Conservation (phyloP, 2,329 filamentous ascomycete species). For the Penicillium sp. region DNA sequence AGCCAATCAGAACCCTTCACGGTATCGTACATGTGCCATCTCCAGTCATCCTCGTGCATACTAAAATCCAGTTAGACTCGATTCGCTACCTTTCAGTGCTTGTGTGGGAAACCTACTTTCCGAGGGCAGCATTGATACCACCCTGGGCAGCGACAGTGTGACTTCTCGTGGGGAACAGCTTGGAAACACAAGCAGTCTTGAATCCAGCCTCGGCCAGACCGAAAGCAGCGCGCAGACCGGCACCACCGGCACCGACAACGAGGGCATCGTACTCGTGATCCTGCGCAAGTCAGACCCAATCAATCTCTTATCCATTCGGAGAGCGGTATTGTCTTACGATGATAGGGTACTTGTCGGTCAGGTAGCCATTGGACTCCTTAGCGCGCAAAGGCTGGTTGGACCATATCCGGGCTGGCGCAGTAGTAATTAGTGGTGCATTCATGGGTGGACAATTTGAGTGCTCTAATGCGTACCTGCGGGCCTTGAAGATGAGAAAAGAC, state of each 20-base stretch:
- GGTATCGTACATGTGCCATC: conserved; percentile 99
- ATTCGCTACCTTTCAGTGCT: conserved; percentile 2
- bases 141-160: conserved; percentile 68
- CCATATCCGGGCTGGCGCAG: conserved; percentile 72
- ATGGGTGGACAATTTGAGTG: conserved; percentile 18
- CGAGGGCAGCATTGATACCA: conserved; percentile 55
- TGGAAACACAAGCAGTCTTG: conserved; percentile 65
- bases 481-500: conserved; percentile 84
- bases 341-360: conserved; percentile 89
- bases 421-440: conserved; percentile 25
- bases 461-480: conserved; percentile 64
- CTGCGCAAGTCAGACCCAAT: conserved; percentile 45
- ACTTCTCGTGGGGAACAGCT: conserved; percentile 63
- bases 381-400: conserved; percentile 82
- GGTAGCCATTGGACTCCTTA: conserved; percentile 85
- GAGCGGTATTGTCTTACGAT: conserved; percentile 64
- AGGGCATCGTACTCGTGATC: conserved; percentile 99
- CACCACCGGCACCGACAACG: conserved; percentile 68
- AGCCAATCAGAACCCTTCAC: conserved; percentile 98
- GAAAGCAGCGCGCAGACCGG: conserved; percentile 63
- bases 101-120: conserved; percentile 37
- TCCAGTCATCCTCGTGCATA: conserved; percentile 98
- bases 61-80: conserved; percentile 51
- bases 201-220: conserved; percentile 64
- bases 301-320: background rate